Conservation (phyloP, 1,139 yeast species). For the Blastobotrys persicus region DNA sequence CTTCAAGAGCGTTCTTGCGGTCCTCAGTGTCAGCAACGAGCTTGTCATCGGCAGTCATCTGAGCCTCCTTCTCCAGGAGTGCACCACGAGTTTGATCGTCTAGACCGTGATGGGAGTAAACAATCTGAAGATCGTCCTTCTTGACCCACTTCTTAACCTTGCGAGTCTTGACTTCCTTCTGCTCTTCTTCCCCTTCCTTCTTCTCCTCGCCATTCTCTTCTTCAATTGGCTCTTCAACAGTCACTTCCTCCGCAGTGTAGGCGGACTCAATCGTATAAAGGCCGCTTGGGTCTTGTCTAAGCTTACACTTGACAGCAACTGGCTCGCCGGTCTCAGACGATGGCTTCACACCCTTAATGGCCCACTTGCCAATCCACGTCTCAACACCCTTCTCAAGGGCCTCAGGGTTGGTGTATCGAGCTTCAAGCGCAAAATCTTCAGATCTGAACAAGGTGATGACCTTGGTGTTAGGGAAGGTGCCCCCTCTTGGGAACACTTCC, state of each 20-base stretch:
- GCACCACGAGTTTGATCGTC: slow-evolving; percentile 55
- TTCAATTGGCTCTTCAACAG: slow-evolving; percentile 67
- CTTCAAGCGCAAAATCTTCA: slow-evolving; percentile 83
- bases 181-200: slow-evolving; percentile 64
- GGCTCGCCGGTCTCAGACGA: slow-evolving; percentile 65
- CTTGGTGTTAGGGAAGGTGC: slow-evolving; percentile 91
- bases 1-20: slow-evolving; percentile 97
- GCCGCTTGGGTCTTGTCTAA: slow-evolving; percentile 97
- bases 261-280: slow-evolving; percentile 93
- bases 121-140: slow-evolving; percentile 71
- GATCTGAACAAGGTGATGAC: slow-evolving; percentile 90
- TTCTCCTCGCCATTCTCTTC: slow-evolving; percentile 44
- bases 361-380: slow-evolving; percentile 77
- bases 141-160: slow-evolving; percentile 92
- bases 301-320: slow-evolving; percentile 86
- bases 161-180: slow-evolving; percentile 53
- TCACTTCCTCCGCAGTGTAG: slow-evolving; percentile 88
- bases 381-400: slow-evolving; percentile 69
- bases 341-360: slow-evolving; percentile 79
- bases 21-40: slow-evolving; percentile 98
- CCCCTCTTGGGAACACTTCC: slow-evolving; percentile 96
- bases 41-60: slow-evolving; percentile 86
- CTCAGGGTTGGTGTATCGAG: slow-evolving; percentile 75
- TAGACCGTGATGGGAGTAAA: slow-evolving; percentile 64
- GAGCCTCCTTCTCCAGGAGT: slow-evolving; percentile 76